Percentiles rank a stretch among this genome's conserved stretches.
Conservation (phyloP, 2,329 filamentous ascomycete genomes). For the Sporothrix mexicana region DNA sequence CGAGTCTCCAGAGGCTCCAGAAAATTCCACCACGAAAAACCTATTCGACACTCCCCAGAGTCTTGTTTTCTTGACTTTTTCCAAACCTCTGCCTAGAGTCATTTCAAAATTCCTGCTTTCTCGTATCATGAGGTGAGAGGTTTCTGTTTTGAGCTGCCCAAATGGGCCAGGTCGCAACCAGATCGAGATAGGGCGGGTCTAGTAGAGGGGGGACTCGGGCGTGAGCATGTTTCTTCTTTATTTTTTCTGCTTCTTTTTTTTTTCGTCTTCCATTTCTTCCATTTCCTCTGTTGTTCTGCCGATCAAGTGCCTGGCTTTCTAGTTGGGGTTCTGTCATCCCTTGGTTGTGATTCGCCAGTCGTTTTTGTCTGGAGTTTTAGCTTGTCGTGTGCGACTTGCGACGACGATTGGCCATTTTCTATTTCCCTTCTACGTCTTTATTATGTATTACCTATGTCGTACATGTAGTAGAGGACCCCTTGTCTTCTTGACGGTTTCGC, state of each 20-base stretch:
- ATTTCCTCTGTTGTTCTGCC: too few species aligned
- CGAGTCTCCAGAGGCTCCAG: too few species aligned
- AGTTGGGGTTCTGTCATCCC: neutral
- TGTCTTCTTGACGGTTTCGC: neutral
- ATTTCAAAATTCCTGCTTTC: neutral
- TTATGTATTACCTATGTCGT: too few species aligned
- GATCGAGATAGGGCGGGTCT: slow-evolving; percentile 16
- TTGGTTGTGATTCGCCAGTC: neutral
- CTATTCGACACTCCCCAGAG: neutral
- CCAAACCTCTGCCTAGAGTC: too few species aligned
- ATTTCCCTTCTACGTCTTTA: neutral
- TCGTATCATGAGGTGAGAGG: neutral
- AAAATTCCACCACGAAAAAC: neutral
- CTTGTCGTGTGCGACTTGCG: neutral
- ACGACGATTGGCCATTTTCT: neutral
- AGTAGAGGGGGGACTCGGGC: neutral
- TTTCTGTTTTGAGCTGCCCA: slow-evolving; percentile 3
- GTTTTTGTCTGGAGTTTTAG: too few species aligned
- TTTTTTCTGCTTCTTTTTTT: neutral
- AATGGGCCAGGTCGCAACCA: slow-evolving; percentile 11
- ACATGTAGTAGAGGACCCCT: neutral
- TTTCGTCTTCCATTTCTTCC: neutral
- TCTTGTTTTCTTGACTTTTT: neutral
- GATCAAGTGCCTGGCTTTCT: neutral
- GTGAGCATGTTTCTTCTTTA: neutral